These are phyloP conservation scores for Sorghum bicolor DNA, from an alignment of 176 grass and related monocot genomes.

Conservation along the genomic window Sorghum_bicolor_NCBIv3 NC_012870.2:67484501-67485000, in stretches of 20 bases:
- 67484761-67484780: not conserved
- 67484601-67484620: not conserved
- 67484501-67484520: not conserved
- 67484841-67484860: slow-evolving; percentile 11
- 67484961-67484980: too few species aligned
- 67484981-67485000: too few species aligned
- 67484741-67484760: not conserved
- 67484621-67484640: not conserved
- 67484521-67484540: not conserved
- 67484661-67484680: not conserved
- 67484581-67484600: too few species aligned
- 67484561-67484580: not conserved
- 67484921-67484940: too few species aligned
- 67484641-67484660: not conserved
- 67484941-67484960: too few species aligned
- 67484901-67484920: too few species aligned
- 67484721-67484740: not conserved
- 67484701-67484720: not conserved
- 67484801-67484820: not conserved
- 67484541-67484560: not conserved
- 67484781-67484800: slow-evolving; percentile 24
- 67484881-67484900: too few species aligned
- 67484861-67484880: too few species aligned
- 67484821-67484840: not conserved
- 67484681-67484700: not conserved